Base-by-base conservation (phyloP, 352 stramenopile species). In the Globisporangium acanthophoron region DNA sequence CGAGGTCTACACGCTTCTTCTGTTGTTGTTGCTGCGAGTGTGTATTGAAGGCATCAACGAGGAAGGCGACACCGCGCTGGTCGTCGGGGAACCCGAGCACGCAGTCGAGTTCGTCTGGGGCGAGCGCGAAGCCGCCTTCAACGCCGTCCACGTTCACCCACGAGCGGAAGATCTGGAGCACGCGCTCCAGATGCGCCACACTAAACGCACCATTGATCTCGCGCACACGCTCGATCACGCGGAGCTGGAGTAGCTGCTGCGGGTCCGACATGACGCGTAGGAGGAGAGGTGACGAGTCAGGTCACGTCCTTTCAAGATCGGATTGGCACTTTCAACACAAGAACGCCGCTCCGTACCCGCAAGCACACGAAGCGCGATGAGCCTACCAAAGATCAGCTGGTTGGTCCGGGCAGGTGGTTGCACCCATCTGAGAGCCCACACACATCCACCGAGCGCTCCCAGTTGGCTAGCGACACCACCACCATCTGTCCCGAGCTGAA, bases 81-180 rank as follows among this genome's bases (percentile, higher is more conserved):
- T 64, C 46, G 16, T 56, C 44, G 15, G 76, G 74, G 39, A 76
- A 82, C 62, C 88, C 78, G 18, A 92, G 56, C 35, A 87, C 67
- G 51, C 70, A 84, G 57, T 78, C 74, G 46, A 90, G 67, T 62
- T 90, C 80, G 58, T 82, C 74, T 21, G 59, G 64, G 2, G 82
- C 78, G 62, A 89, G 67, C 54, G 75, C 70, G 59, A 86, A 80
- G 35, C 82, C 74, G 43, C 70, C 80, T n/a, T 85, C 76, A 20
- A 84, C 61, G 31, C 78, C 72, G 21, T 71, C 66, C 18, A 70
- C 61, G 49, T 71, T 76, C 55, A 90, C 57, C 72, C 73, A 90
- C 61, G 69, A 63, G 31, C 74, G 69, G 51, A 80, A 89, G 50
- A 87, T 71, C 35, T 64, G 58, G 29, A 82, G 65, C 47, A 83